Base-by-base conservation (phyloP, 192 early-diverging fungal species). In the Podochytrium sp. region DNA sequence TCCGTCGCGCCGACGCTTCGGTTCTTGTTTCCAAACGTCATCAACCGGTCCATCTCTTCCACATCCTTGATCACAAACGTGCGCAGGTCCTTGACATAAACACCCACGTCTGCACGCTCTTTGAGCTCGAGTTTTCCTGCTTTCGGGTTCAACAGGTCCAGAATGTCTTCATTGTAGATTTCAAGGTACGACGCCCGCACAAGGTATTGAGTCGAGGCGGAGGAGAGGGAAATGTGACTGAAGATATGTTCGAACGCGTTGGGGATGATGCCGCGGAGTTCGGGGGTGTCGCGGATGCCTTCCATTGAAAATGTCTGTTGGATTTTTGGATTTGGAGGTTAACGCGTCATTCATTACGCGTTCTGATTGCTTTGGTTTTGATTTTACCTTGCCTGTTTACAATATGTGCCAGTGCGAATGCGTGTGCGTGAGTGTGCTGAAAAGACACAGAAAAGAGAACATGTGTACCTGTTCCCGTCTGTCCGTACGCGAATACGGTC, bases 91-190 rank as follows among this genome's bases (percentile, higher is more conserved):
- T 85, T 89, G 40, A 90, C 87, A 59, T 90, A 90, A 4, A 90
- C 81, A 23, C 88, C 88, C 23, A 78, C 84, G 52, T 90, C 89
- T 7, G 87, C 65, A 27, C 84, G 76, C 76, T 90, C 89, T 67
- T 89, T 89, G 64, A 90, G 71, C 23, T 90, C 89, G 40, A 90
- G 80, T 50, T 84, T 81, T 14, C 76, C 80, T 30, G 74, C 75
- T 62, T 83, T 89, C 75, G 81, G 90, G 70, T 92, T 93, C 27
- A 97, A 83, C 47, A 97, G 78, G 71, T 97, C 95, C 55, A 89
- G 89, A 61, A 97, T 94, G 57, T 90, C 89, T 78, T 97, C 95
- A 76, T 97, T 96, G 85, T 97, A 97, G 75, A 96, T 96, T 65
- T 97, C 94, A 57, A 97, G 90, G 69, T 95, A 96, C 0, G 94